Evolutionary conservation across 192 early-diverging fungal genomes (phyloP).

Genomic region (Entomortierella chlamydospora): DNA sequence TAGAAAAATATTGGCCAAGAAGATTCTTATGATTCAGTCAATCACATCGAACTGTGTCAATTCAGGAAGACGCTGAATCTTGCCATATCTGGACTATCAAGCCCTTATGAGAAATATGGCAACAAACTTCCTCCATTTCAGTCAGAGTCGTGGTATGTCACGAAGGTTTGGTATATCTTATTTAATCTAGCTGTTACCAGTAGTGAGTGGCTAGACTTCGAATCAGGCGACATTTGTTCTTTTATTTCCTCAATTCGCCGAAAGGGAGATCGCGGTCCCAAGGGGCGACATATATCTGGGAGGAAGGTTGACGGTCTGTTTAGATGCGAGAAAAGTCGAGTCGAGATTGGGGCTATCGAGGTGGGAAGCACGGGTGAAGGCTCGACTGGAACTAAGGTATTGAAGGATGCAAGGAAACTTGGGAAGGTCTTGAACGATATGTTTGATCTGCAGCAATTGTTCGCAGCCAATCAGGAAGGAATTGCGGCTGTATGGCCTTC

Average conservation of each 20-base stretch:
- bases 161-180: background rate
- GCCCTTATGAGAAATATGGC: background rate
- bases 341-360: background rate
- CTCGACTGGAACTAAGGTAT: background rate
- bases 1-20: background rate
- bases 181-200: background rate
- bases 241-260: background rate
- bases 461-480: background rate
- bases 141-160: background rate
- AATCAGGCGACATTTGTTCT: slow-evolving; percentile 1
- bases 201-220: background rate
- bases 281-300: background rate
- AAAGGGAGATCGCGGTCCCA: slow-evolving; percentile 1
- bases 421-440: background rate
- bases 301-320: slow-evolving; percentile 8
- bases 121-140: background rate
- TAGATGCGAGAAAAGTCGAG: background rate
- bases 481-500: background rate
- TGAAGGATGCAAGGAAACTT: background rate
- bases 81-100: background rate
- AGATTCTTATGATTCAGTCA: background rate
- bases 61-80: background rate
- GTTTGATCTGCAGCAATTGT: background rate
- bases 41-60: background rate
- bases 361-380: background rate